Evolutionary conservation across 2,329 filamentous ascomycete species (phyloP).

Genomic region (Trichoderma sp.): DNA sequence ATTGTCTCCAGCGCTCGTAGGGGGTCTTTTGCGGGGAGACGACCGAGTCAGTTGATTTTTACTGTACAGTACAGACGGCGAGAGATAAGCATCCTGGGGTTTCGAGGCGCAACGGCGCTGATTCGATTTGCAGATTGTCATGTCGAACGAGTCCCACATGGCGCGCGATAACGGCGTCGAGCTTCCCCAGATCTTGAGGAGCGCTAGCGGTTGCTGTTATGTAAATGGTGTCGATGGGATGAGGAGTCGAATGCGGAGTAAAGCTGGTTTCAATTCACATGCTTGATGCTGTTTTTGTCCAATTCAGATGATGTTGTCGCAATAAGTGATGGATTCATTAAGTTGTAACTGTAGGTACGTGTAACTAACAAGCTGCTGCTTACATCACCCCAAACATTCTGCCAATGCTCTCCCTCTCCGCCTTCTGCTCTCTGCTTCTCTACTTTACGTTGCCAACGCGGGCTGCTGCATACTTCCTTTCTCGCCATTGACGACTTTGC

Average conservation of each 20-base stretch:
- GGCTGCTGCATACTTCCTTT: not conserved
- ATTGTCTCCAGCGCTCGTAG: slow-evolving; percentile 4
- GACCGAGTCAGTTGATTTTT: not conserved
- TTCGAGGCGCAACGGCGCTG: not conserved
- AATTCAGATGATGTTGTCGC: not conserved
- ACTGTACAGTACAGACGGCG: not conserved
- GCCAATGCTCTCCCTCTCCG: not conserved
- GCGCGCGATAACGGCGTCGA: slow-evolving; percentile 15
- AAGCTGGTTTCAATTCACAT: not conserved
- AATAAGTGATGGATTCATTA: not conserved
- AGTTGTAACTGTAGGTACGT: not conserved
- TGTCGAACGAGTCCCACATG: slow-evolving; percentile 15
- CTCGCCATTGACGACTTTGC: slow-evolving; percentile 13
- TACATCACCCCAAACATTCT: not conserved
- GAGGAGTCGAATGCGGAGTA: slow-evolving; percentile 6
- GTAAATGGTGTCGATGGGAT: slow-evolving; percentile 3
- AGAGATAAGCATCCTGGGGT: slow-evolving; percentile 20
- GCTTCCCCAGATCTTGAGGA: slow-evolving; percentile 21
- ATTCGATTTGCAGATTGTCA: slow-evolving; percentile 8
- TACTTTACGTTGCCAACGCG: no score
- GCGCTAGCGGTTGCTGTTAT: slow-evolving; percentile 22
- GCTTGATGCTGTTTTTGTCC: not conserved
- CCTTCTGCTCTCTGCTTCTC: not conserved
- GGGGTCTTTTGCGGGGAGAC: slow-evolving; percentile 14
- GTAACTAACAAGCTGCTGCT: not conserved